Evolutionary conservation across 371 early-diverging fungal genomes (phyloP), one percentile per base, ranked within the genome.

Genomic region (Mortierella sp.): DNA sequence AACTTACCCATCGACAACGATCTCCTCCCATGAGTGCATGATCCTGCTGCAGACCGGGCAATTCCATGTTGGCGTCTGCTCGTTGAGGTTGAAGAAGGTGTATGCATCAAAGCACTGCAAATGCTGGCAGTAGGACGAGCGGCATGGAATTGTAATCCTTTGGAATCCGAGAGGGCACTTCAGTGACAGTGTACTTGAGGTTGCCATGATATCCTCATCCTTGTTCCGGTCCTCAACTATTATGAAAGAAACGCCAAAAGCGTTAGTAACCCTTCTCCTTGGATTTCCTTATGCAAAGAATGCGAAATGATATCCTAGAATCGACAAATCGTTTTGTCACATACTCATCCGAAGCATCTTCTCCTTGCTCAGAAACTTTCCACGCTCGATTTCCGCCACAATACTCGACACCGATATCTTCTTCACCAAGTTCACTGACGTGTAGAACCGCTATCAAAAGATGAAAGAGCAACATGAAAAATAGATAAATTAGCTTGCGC

Each of bases 91-190:
- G 43, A 95, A 81, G 68, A 91, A 95, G 1, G 90, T 90, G 13
- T 74, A 80, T 8, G 89, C 91, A 69, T 95, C 96, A 79, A 94
- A 95, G 75, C 96, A 95, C 76, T 95, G 94, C 16, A 92, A 61
- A 80, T 95, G 95, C 26, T 88, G 79, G 74, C 95, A 95, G 11
- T 77, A 71, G 2, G 69, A 78, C 0, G 93, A 89, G 63, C 94
- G 90, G n/a, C 88, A 87, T 0, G 95, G 95, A 19, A 87, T 77
- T 0, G 66, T 76, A 40, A 95, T 94, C 7, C 94, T 91, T 4
- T 87, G 87, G 65, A 91, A 90, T 1, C 90, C 90, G 55, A 94
- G 88, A 34, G 90, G 93, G 71, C 88, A 92, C 67, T 88, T 91
- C 16, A 88, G 81, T 0, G 91, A 90, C 1, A 93, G 66, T 6